These are phyloP conservation scores for Mytilinidion resinicola DNA, from an alignment of 495 filamentous ascomycete species.

Conservation along the genomic window DNA sequence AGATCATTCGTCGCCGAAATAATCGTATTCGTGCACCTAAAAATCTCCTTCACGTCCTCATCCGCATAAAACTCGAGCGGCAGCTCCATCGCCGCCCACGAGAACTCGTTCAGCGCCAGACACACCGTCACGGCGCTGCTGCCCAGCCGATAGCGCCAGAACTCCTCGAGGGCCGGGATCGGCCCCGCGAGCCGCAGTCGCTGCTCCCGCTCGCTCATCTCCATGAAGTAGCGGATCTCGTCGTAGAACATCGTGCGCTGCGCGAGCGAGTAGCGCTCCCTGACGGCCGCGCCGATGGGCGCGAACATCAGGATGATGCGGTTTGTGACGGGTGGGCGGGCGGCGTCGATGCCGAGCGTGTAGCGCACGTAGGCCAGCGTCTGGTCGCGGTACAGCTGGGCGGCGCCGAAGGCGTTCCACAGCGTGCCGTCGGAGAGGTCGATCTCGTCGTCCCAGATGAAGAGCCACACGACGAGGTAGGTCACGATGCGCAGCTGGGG, in stretches of 20 bases:
- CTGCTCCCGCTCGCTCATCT: background rate
- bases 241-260: background rate
- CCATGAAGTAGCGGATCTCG: background rate
- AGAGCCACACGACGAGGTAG: slow-evolving; percentile 1
- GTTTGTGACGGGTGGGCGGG: background rate
- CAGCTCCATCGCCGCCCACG: background rate
- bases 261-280: background rate
- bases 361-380: slow-evolving; percentile 1
- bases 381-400: slow-evolving; percentile 3
- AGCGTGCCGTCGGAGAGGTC: background rate
- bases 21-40: slow-evolving; percentile 32
- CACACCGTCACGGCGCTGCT: background rate
- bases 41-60: slow-evolving; percentile 48
- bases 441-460: slow-evolving; percentile 8
- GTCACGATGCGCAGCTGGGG: background rate
- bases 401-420: background rate
- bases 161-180: background rate
- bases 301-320: background rate
- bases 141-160: background rate
- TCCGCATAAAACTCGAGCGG: slow-evolving; percentile 44
- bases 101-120: background rate
- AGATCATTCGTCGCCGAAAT: slow-evolving; percentile 1
- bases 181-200: background rate
- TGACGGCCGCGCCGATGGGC: background rate
- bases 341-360: background rate